Conservation (phyloP, 495 filamentous ascomycete species). For the Poronia punctata region DNA sequence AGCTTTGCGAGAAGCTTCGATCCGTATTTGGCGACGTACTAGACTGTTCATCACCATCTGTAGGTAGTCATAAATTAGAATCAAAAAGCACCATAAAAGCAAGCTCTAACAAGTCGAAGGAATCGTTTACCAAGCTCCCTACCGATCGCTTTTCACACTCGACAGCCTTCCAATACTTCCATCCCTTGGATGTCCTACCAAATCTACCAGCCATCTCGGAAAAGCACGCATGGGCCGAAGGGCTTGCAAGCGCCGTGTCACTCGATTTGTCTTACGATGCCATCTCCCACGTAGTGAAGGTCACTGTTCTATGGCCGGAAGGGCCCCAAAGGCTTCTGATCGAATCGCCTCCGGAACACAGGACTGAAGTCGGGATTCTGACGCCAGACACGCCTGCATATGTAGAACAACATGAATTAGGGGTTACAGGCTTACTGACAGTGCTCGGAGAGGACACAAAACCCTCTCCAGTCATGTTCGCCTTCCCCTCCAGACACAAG, state of each 20-base stretch:
- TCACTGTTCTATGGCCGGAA: conserved; percentile 55
- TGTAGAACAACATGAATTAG: conserved; percentile 61
- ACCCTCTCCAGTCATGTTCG: conserved; percentile 66
- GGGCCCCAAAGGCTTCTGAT: conserved; percentile 32
- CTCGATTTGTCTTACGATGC: conserved; percentile 75
- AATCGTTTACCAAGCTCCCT: conserved; percentile 60
- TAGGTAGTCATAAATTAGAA: conserved; percentile 12
- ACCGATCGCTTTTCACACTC: conserved; percentile 60
- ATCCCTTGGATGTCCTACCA: conserved; percentile 49
- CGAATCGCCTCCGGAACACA: conserved; percentile 24
- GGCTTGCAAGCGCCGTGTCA: conserved; percentile 45
- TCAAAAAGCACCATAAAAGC: neutral
- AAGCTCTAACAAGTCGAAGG: conserved; percentile 32
- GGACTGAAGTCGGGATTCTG: conserved; percentile 79
- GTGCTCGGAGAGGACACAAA: conserved; percentile 69
- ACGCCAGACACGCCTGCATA: conserved; percentile 52
- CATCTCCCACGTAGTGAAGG: conserved; percentile 55
- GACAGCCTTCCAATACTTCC: conserved; percentile 62
- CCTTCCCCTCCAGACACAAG: conserved; percentile 79
- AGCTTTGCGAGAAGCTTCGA: conserved; percentile 56
- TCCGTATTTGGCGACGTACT: conserved; percentile 55
- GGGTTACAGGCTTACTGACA: conserved; percentile 69
- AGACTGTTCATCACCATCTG: conserved; percentile 38
- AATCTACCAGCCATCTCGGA: conserved; percentile 52
- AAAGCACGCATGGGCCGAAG: conserved; percentile 42